Percentiles rank a stretch among this genome's conserved stretches.
These are phyloP conservation scores for Chloromonas sp. DNA, from an alignment of 163 green algal genomes.

Conservation along the genomic window DNA sequence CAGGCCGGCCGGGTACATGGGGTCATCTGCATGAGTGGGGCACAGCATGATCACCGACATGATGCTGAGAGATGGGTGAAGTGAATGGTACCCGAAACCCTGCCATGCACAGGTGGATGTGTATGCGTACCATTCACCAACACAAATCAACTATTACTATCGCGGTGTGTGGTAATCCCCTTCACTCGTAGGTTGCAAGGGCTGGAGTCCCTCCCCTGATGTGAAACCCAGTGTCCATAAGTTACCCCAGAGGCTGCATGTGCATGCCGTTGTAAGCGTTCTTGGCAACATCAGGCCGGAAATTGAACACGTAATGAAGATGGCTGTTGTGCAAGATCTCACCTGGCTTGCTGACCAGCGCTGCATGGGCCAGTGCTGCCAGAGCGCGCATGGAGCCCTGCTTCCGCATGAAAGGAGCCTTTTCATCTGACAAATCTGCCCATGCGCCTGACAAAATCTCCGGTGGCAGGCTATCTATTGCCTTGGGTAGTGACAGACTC, in stretches of 20 bases:
- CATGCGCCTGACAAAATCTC: slow-evolving; percentile 31
- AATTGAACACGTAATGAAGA: too few relatives aligned
- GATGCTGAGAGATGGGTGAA: background rate
- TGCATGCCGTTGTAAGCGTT: too few relatives aligned
- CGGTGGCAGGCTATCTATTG: slow-evolving; percentile 32
- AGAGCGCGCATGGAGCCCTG: slow-evolving; percentile 39
- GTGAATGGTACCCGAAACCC: too few relatives aligned
- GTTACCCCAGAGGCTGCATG: too few relatives aligned
- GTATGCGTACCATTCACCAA: slow-evolving; percentile 29
- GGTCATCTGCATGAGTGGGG: slow-evolving; percentile 20
- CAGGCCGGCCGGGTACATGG: slow-evolving; percentile 31
- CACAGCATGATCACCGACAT: background rate
- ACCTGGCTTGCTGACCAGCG: slow-evolving; percentile 33
- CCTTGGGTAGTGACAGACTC: slow-evolving; percentile 24
- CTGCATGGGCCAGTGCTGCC: slow-evolving; percentile 29
- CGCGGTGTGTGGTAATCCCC: too few relatives aligned
- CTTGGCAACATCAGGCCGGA: too few relatives aligned
- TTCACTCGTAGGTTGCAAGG: too few relatives aligned
- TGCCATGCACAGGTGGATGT: slow-evolving; percentile 41
- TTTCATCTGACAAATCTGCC: slow-evolving; percentile 21
- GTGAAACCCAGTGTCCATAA: too few relatives aligned
- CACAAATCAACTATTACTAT: background rate
- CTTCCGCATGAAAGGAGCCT: slow-evolving; percentile 25
- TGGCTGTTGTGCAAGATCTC: background rate
- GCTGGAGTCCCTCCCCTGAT: too few relatives aligned